Base-by-base conservation (phyloP, 163 green algal species). In the Volvox carteri region DNA sequence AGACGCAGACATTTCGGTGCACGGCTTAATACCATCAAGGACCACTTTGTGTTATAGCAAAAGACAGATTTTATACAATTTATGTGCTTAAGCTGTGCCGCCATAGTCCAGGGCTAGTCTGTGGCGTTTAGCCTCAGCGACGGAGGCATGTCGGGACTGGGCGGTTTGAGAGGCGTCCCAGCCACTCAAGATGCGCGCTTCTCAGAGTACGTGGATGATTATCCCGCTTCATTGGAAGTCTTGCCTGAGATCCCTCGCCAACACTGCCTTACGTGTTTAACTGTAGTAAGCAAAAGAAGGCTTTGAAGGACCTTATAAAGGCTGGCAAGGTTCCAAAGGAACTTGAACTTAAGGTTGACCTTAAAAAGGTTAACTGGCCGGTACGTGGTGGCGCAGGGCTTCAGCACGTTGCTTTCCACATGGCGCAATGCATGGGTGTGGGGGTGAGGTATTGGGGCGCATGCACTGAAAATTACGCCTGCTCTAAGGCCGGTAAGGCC, bases 361-460 rank as follows among this genome's bases (percentile, higher is more conserved):
- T 97, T 28, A 94, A 85, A 39, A 96, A 94, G 60, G 93, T 98
- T 35, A 97, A 97, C 79, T 98, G 96, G 96, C 92, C 95, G 23
- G 94, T 94, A 52, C 97, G 90, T 89, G 89, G 7, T 97, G 95
- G 96, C 19, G 18, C 65, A 11, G n/a, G 65, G 30, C 60, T 12
- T 8, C 54, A 30, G 19, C 54, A 60, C 19, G 54, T 65, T n/a
- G n/a, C n/a, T n/a, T n/a, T n/a, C n/a, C 5, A 65, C 54, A 65
- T 23, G 28, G 19, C 5, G 25, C 5, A 65, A 23, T 23, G 54
- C 54, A 65, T 8, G 54, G 54, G 25, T 11, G 54, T 23, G 54
- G 54, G 54, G 54, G 25, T 7, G 7, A 65, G 54, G 8, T 65
- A 65, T 65, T 65, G 8, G n/a, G n/a, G n/a, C n/a, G n/a, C n/a